Base-by-base conservation (phyloP, 441 rosid species). In the Populus hybrid region DNA sequence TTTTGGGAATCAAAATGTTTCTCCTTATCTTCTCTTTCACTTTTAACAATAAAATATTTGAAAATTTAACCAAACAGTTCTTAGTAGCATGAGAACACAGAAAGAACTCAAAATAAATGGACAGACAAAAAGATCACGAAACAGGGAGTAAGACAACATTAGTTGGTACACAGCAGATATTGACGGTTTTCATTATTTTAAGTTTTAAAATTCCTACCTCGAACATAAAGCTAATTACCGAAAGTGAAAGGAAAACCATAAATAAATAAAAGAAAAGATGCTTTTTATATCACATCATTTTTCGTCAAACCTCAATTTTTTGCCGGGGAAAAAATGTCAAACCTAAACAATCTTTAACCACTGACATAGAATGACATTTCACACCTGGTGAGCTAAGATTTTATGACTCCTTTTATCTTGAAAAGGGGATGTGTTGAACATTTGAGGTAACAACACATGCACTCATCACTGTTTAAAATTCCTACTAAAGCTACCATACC, bases 21-120 rank as follows among this genome's bases (percentile, higher is more conserved):
- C 8, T 21, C 40, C 36, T 69, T 16, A 18, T 35, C 71, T 11
- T 12, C 71, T 69, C 36, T 34, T 34, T 35, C 46, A 69, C 61
- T 72, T 72, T 30, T 50, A 72, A 28, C 66, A 72, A 18, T 72
- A 72, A 72, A 46, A 50, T 53, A 72, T 6, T 11, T 12, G 21
- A 19, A 34, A 50, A 18, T 28, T 26, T 26, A 21, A 28, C 38
- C 46, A 26, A 71, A 50, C 9, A 10, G 14, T 6, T 11, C 61
- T 24, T 71, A 23, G 32, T 40, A 10, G n/a, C 10, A 26, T 14
- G 36, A 67, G 34, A 67, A 12, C 57, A 50, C 57, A 50, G 57
- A 50, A 50, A 14, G 57, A 50, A 16, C 57, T 26, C 28, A 1
- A 26, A 26, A 50, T 50, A 50, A 50, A 50, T 50, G 57, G 57